phyloP scores from a whole-genome alignment of 306 rosid genomes.

The Dryas alaskensis region DNA sequence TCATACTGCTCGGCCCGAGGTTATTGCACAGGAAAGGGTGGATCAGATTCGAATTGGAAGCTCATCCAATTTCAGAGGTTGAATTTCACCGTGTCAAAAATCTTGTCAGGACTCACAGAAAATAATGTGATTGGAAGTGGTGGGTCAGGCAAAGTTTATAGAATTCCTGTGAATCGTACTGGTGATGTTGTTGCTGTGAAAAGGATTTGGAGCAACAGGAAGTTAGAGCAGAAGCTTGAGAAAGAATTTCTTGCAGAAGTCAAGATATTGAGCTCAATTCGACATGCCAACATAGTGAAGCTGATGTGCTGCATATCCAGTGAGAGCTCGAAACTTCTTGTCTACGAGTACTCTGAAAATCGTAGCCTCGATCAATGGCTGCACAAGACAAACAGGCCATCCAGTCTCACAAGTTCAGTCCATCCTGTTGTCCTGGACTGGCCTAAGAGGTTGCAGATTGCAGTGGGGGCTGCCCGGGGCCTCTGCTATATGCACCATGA shows the following conservation, averaged over 20 bases:
- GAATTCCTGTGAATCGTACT: constrained; percentile 31
- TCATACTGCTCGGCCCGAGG: constrained; percentile 27
- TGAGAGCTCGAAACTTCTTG: constrained; percentile 62
- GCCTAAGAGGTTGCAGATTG: constrained; percentile 69
- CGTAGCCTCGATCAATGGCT: constrained; percentile 78
- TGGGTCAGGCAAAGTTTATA: constrained; percentile 79
- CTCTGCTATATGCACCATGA: constrained; percentile 86
- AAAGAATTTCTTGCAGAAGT: constrained; percentile 72
- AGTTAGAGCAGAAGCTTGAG: constrained; percentile 60
- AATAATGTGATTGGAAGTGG: constrained; percentile 63
- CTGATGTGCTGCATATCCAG: constrained; percentile 60
- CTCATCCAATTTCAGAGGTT: constrained; percentile 61
- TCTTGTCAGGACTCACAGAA: constrained; percentile 42
- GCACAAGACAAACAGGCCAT: constrained; percentile 34
- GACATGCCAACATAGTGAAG: constrained; percentile 77
- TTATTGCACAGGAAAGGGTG: constrained; percentile 31
- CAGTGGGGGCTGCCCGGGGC: constrained; percentile 70
- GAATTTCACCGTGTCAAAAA: constrained; percentile 52
- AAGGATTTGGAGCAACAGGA: constrained; percentile 48
- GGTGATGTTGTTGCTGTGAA: constrained; percentile 61
- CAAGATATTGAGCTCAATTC: constrained; percentile 59
- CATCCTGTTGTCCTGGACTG: constrained; percentile 41
- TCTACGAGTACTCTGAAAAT: constrained; percentile 62
- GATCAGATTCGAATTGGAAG: constrained; percentile 52
- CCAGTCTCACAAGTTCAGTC: constrained; percentile 26